Percentiles rank a stretch among this genome's conserved stretches.
These are phyloP conservation scores for Canavalia ensiformis DNA, from an alignment of 306 rosid species.

Conservation along the genomic window DNA sequence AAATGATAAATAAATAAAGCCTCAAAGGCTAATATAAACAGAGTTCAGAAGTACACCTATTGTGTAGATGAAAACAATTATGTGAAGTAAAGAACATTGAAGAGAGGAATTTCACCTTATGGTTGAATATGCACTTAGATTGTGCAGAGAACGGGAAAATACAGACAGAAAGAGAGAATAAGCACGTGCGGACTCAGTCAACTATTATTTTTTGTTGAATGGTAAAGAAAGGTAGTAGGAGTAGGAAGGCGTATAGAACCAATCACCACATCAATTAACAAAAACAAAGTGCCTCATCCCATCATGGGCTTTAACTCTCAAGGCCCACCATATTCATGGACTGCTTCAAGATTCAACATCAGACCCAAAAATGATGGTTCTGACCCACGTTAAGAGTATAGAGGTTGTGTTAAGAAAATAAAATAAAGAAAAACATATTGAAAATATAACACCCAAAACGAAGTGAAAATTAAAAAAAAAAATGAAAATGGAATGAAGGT, in stretches of 20 bases:
- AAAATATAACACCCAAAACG: too few relatives aligned
- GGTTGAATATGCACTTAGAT: background rate
- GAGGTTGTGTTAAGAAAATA: too few relatives aligned
- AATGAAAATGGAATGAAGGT: too few relatives aligned
- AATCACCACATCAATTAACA: conserved; percentile 16
- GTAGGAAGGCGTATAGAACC: background rate
- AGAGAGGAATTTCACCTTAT: conserved; percentile 23
- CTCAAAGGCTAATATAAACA: background rate
- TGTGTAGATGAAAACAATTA: conserved; percentile 7
- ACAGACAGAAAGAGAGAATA: background rate
- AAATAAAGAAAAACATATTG: too few relatives aligned
- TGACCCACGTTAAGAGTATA: too few relatives aligned
- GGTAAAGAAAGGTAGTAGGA: conserved; percentile 33
- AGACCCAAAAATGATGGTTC: too few relatives aligned
- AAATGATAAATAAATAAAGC: background rate
- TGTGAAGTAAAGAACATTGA: background rate
- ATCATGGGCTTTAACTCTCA: background rate
- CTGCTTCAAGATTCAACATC: background rate
- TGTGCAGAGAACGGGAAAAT: conserved; percentile 2
- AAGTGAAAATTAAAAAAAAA: too few relatives aligned
- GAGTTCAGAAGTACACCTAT: background rate
- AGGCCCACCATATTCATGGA: background rate
- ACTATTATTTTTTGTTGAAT: background rate
- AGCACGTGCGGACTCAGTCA: conserved; percentile 5
- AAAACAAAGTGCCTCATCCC: too few relatives aligned